Base-by-base conservation (phyloP, 2,329 filamentous ascomycete species). In the Paraphaeosphaeria minitans region DNA sequence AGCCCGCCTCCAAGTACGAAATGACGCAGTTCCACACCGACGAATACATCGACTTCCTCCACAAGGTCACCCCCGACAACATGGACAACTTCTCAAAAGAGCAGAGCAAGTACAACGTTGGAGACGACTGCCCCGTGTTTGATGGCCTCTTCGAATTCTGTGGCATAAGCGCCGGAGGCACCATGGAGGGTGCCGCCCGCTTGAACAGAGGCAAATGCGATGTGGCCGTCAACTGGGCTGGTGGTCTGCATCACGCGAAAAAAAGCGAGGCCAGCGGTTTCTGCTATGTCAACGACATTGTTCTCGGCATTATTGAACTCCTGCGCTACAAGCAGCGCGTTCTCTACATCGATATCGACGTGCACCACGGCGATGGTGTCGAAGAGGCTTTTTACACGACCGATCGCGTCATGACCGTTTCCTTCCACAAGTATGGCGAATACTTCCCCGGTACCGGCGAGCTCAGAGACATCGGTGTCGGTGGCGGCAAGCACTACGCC, bases 231-330 rank as follows among this genome's bases (percentile, higher is more conserved):
- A 83, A 83, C 68, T 84, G 95, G 95, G 95, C 93, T 21, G 95
- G 95, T 35, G 95, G 95, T 10, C 85, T 99, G 27, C 95, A 99
- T 77, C 95, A 99, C 73, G 95, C 95, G 49, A 97, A 98, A 78
- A 95, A 94, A 74, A 87, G 89, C 55, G 93, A 97, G 78, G 94
- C 95, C 0, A 94, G 90, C 16, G 95, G 95, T 0, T 99, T 99
- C 78, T 99, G 95, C 81, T 99, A 99, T 79, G 93, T 98, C 79
- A 99, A 99, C 77, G 81, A 99, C 77, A 98, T 98, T 69, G 95
- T 98, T 58, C 85, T 99, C 50, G 92, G 91, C 42, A 95, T 97
- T 68, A 84, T 98, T 41, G 90, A 98, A 75, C 85, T 99, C 14
- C 83, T 98, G n/a, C 89, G 91, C 29, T 85, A 89, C 72, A 87